These are phyloP conservation scores for Verticillium dahliae DNA, from an alignment of 2,329 filamentous ascomycete genomes.

Conservation along the genomic window DNA sequence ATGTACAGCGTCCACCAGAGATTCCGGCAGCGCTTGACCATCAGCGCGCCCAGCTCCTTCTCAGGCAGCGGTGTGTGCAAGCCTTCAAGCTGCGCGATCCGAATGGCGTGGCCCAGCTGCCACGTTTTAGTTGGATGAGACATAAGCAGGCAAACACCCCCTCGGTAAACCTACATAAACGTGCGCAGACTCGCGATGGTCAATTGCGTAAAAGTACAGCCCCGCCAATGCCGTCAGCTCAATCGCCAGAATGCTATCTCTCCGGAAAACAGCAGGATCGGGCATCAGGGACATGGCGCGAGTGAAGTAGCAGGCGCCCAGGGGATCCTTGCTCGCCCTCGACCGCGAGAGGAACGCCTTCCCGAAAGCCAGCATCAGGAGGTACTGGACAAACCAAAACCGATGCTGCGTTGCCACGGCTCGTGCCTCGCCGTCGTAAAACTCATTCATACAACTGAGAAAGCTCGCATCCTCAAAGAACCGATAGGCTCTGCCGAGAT, in stretches of 20 bases:
- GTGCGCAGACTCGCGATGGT: conserved; percentile 20
- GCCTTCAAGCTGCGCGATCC: conserved; percentile 9
- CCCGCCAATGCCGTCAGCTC: conserved; percentile 18
- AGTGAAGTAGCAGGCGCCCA: conserved; percentile 17
- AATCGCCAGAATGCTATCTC: conserved; percentile 17
- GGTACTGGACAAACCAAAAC: conserved; percentile 19
- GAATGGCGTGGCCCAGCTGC: conserved; percentile 17
- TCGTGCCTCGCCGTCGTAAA: conserved; percentile 16
- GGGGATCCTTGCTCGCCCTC: conserved; percentile 10
- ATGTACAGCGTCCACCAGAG: conserved; percentile 23
- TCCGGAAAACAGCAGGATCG: conserved; percentile 16
- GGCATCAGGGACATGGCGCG: conserved; percentile 18
- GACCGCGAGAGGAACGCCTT: conserved; percentile 17
- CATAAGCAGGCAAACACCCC: background rate
- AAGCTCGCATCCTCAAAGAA: conserved; percentile 20
- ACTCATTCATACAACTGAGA: conserved; percentile 15
- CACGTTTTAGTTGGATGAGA: conserved; percentile 13
- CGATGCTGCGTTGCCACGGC: conserved; percentile 11
- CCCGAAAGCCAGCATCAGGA: conserved; percentile 21
- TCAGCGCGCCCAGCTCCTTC: conserved; percentile 16
- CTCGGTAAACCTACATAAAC: conserved; percentile 16
- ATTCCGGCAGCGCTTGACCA: conserved; percentile 15
- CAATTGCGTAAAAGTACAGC: conserved; percentile 18
- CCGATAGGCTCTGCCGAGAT: conserved; percentile 20
- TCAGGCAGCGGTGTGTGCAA: conserved; percentile 10